Percentiles rank a stretch among this genome's conserved stretches.
Evolutionary conservation across 495 filamentous ascomycete species (phyloP).

Genomic region (Rostrohypoxylon terebratum): DNA sequence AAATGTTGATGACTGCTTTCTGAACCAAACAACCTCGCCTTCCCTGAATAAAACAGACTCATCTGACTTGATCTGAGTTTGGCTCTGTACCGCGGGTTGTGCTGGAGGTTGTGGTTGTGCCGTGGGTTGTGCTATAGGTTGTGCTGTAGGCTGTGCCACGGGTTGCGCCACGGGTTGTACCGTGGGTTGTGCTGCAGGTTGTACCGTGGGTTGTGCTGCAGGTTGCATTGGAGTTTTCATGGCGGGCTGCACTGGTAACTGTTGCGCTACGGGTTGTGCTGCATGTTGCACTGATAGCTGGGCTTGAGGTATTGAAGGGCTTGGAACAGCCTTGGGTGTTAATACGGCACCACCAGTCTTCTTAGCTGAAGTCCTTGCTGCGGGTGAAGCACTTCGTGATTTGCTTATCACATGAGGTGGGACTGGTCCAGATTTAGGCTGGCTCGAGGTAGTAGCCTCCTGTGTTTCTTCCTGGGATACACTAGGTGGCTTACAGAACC

Average conservation of each 20-base stretch:
- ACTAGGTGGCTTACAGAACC: conserved; percentile 40
- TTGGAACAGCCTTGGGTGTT: conserved; percentile 3
- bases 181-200: too few species aligned
- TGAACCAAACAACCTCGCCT: conserved; percentile 60
- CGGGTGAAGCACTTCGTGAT: background rate
- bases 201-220: background rate
- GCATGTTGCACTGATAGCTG: background rate
- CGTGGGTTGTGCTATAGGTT: background rate
- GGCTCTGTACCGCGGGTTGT: background rate
- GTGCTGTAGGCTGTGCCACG: background rate
- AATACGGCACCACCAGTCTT: conserved; percentile 8
- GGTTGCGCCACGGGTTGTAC: background rate
- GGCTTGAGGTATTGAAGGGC: background rate
- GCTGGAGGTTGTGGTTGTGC: background rate
- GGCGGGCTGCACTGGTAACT: background rate
- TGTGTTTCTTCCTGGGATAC: background rate
- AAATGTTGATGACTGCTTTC: conserved; percentile 20
- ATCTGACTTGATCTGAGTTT: conserved; percentile 38
- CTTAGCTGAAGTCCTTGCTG: conserved; percentile 4
- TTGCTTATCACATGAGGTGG: background rate
- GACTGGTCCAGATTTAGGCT: background rate
- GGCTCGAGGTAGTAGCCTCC: background rate
- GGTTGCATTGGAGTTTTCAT: background rate
- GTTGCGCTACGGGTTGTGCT: background rate
- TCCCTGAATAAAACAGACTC: conserved; percentile 51